Conservation (phyloP, 805 yeast species). For the Teunomyces tritomae region DNA sequence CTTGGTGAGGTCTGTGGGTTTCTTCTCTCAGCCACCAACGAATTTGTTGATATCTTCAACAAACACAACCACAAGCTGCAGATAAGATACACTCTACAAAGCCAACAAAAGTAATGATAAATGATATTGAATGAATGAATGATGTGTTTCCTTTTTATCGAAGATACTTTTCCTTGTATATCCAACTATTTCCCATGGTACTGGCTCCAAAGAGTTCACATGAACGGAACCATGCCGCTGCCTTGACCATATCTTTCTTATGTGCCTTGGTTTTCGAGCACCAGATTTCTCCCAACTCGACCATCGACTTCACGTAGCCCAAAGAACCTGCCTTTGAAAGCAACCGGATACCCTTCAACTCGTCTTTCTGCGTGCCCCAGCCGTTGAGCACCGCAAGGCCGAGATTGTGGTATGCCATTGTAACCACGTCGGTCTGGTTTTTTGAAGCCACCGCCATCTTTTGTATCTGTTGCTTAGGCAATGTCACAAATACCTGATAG, state of each 20-base stretch:
- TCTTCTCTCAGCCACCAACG: slow-evolving; percentile 28
- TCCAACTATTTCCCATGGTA: slow-evolving; percentile 71
- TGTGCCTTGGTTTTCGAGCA: slow-evolving; percentile 50
- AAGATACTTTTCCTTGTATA: slow-evolving; percentile 65
- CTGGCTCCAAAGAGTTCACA: slow-evolving; percentile 62
- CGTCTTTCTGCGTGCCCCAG: slow-evolving; percentile 55
- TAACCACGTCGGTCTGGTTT: slow-evolving; percentile 40
- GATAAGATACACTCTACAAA: slow-evolving; percentile 10
- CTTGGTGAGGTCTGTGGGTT: slow-evolving; percentile 32
- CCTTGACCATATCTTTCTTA: slow-evolving; percentile 56
- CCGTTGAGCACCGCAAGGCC: slow-evolving; percentile 58
- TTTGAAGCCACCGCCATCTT: slow-evolving; percentile 31
- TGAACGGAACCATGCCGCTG: slow-evolving; percentile 69
- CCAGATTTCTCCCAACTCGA: slow-evolving; percentile 71
- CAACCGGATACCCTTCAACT: slow-evolving; percentile 53
- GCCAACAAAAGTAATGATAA: slow-evolving; percentile 4
- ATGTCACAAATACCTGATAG: slow-evolving; percentile 20
- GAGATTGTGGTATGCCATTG: slow-evolving; percentile 57
- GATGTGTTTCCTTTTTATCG: background rate
- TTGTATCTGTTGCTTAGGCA: slow-evolving; percentile 22
- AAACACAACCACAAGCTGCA: slow-evolving; percentile 11
- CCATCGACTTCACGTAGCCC: slow-evolving; percentile 69
- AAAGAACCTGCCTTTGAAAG: slow-evolving; percentile 63
- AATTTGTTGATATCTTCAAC: slow-evolving; percentile 26
- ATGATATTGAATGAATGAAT: no score